Evolutionary conservation across 2,329 filamentous ascomycete genomes (phyloP).

Genomic region (Scytalidium lignicola): DNA sequence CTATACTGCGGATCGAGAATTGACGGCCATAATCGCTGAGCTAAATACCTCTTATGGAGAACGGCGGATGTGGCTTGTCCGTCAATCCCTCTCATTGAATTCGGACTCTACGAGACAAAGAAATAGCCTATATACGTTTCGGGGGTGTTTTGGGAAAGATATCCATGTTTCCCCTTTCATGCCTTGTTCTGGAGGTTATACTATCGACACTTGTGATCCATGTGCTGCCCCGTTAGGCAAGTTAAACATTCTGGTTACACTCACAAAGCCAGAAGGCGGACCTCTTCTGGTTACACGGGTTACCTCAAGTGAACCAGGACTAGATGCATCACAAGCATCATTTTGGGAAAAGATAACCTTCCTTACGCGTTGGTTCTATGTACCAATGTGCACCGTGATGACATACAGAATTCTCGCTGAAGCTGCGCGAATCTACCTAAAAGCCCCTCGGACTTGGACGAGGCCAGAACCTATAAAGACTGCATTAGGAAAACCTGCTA

Average conservation of each 20-base stretch:
- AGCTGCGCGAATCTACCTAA: constrained; percentile 52
- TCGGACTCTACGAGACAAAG: constrained; percentile 6
- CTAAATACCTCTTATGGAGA: constrained; percentile 76
- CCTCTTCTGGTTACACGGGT: constrained; percentile 58
- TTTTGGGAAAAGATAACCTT: constrained; percentile 40
- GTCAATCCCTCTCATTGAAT: constrained; percentile 28
- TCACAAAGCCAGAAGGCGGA: constrained; percentile 47
- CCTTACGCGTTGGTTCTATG: constrained; percentile 58
- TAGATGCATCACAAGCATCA: constrained; percentile 45
- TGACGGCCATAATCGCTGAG: constrained; percentile 64
- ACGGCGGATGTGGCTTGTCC: constrained; percentile 59
- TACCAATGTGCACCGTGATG: constrained; percentile 56
- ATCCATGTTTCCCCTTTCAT: constrained; percentile 78
- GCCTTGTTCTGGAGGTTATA: constrained; percentile 51
- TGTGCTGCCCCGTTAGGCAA: constrained; percentile 31
- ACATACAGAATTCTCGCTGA: constrained; percentile 57
- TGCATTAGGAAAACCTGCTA: constrained; percentile 62
- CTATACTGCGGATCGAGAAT: constrained; percentile 51
- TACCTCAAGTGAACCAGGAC: constrained; percentile 43
- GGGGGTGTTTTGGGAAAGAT: constrained; percentile 58
- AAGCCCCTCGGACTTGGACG: constrained; percentile 3
- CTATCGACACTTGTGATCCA: constrained; percentile 43
- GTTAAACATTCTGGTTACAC: constrained; percentile 49
- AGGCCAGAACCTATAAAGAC: constrained; percentile 28
- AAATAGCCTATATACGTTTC: constrained; percentile 32